Conservation (phyloP, 2,329 filamentous ascomycete genomes). For the Colletotrichum destructivum region DNA sequence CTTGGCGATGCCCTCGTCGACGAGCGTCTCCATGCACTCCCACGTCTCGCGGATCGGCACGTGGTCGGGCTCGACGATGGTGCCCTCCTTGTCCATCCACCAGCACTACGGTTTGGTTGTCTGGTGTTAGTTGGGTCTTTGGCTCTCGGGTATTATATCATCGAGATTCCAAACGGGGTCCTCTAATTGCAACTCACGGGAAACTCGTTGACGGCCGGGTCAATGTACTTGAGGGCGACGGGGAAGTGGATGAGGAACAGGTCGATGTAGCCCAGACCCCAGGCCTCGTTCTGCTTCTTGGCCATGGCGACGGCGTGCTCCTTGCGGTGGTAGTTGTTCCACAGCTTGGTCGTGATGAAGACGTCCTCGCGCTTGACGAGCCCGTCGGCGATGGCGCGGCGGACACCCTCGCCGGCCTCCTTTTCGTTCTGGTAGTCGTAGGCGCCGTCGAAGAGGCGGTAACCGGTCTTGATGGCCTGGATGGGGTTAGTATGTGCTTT, state of each 20-base stretch:
- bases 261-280: constrained; percentile 78
- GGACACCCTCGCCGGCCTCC: constrained; percentile 76
- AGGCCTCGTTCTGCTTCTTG: constrained; percentile 72
- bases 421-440: constrained; percentile 76
- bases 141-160: constrained; percentile 12
- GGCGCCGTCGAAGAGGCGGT: constrained; percentile 67
- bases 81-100: constrained; percentile 60
- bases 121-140: neutral
- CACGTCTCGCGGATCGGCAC: constrained; percentile 70
- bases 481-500: neutral
- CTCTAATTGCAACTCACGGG: too few species aligned
- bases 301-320: constrained; percentile 75
- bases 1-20: constrained; percentile 64
- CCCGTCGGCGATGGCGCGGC: constrained; percentile 67
- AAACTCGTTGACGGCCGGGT: constrained; percentile 56
- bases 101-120: constrained; percentile 43
- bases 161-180: too few species aligned
- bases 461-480: constrained; percentile 66
- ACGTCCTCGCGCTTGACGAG: constrained; percentile 82
- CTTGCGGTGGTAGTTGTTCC: constrained; percentile 82
- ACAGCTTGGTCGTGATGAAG: constrained; percentile 89
- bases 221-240: constrained; percentile 60
- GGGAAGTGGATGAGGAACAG: constrained; percentile 79
- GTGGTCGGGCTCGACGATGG: constrained; percentile 52
- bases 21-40: constrained; percentile 72